These are phyloP conservation scores for Aspergillus texensis DNA, from an alignment of 2,329 filamentous ascomycete species.

Conservation along the genomic window DNA sequence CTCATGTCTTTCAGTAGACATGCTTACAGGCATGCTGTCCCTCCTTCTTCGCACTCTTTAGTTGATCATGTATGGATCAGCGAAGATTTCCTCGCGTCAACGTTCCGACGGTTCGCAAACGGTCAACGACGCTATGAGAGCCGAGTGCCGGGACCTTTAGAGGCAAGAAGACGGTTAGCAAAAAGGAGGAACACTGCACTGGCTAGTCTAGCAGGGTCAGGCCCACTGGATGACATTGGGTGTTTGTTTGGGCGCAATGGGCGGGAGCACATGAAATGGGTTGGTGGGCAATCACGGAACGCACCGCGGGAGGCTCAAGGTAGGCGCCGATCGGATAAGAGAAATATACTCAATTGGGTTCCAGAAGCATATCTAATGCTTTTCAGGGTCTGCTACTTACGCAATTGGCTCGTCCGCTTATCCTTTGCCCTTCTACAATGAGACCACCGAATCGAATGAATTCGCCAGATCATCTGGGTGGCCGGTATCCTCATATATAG, in stretches of 20 bases:
- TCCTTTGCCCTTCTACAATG: slow-evolving; percentile 25
- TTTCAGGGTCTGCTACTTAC: slow-evolving; percentile 23
- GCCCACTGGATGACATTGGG: slow-evolving; percentile 40
- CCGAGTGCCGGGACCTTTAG: slow-evolving; percentile 64
- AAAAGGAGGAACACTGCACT: slow-evolving; percentile 59
- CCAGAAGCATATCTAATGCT: slow-evolving; percentile 3
- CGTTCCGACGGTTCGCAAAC: slow-evolving; percentile 53
- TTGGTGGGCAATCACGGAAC: slow-evolving; percentile 29
- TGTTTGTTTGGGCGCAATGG: slow-evolving; percentile 47
- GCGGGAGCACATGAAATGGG: slow-evolving; percentile 42
- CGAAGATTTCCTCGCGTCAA: slow-evolving; percentile 47
- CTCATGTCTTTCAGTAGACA: slow-evolving; percentile 47
- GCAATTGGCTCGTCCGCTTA: slow-evolving; percentile 20
- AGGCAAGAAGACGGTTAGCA: slow-evolving; percentile 59
- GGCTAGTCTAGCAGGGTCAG: slow-evolving; percentile 36
- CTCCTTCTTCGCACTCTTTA: slow-evolving; percentile 27
- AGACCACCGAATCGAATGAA: slow-evolving; percentile 19
- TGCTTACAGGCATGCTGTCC: slow-evolving; percentile 44
- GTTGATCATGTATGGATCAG: slow-evolving; percentile 49
- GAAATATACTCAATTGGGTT: neutral
- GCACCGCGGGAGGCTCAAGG: slow-evolving; percentile 26
- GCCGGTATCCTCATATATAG: neutral
- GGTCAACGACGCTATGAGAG: slow-evolving; percentile 59
- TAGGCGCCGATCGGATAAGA: slow-evolving; percentile 17
- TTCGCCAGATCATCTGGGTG: slow-evolving; percentile 1